These are phyloP conservation scores for Ophiostoma angusticollis DNA, from an alignment of 2,329 filamentous ascomycete genomes.

Conservation along the genomic window DNA sequence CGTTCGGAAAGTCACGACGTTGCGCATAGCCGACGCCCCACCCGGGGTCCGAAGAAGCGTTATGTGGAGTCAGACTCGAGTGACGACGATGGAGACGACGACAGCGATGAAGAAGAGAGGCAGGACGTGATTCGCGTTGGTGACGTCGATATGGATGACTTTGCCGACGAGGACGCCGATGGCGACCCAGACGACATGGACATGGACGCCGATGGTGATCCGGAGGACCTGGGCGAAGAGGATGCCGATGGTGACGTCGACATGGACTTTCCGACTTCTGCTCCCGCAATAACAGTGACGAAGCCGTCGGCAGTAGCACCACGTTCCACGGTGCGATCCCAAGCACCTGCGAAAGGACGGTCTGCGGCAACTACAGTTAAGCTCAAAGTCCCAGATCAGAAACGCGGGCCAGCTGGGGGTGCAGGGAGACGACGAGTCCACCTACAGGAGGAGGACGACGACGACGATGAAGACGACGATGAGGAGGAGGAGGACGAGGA, in stretches of 20 bases:
- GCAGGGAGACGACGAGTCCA: not conserved
- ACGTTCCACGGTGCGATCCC: not conserved
- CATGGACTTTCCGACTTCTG: conserved; percentile 26
- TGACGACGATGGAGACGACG: conserved; percentile 10
- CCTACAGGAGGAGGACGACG: conserved; percentile 4
- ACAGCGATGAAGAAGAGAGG: conserved; percentile 11
- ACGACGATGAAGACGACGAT: conserved; percentile 9
- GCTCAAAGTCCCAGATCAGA: conserved; percentile 17
- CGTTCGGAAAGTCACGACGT: conserved; percentile 34
- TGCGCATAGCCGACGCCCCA: conserved; percentile 34
- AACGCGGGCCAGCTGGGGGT: not conserved
- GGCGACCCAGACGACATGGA: conserved; percentile 29
- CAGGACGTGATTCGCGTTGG: conserved; percentile 18
- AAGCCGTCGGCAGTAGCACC: conserved; percentile 22
- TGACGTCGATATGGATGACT: conserved; percentile 27
- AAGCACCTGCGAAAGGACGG: conserved; percentile 10
- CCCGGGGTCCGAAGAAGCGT: conserved; percentile 43
- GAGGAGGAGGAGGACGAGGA: conserved; percentile 6
- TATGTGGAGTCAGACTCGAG: conserved; percentile 42
- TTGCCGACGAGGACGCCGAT: conserved; percentile 29
- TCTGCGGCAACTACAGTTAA: conserved; percentile 18
- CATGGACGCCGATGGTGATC: conserved; percentile 31
- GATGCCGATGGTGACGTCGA: conserved; percentile 40
- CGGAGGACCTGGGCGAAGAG: conserved; percentile 22
- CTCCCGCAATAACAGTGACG: conserved; percentile 36